phyloP scores from a whole-genome alignment of 495 filamentous ascomycete genomes.

The Jackrogersella multiformis region DNA sequence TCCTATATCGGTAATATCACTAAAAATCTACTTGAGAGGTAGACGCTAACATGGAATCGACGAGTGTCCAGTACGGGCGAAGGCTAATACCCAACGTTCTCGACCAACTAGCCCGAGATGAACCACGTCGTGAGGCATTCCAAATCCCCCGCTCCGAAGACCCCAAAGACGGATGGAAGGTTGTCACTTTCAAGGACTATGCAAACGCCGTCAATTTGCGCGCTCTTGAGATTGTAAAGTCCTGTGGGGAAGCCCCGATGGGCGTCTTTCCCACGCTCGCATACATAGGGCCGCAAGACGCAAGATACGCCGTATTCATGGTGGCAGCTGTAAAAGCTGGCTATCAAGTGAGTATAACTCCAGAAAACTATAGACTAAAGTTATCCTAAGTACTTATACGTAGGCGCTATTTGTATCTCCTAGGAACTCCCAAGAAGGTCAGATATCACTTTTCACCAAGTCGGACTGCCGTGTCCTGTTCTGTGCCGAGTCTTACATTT shows the following conservation, averaged over 20 bases:
- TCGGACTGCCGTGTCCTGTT: constrained; percentile 49
- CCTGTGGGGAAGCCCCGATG: constrained; percentile 46
- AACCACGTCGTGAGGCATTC: constrained; percentile 54
- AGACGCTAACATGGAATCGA: too few species aligned
- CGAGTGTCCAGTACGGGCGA: constrained; percentile 47
- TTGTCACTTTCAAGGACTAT: constrained; percentile 57
- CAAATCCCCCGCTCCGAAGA: constrained; percentile 53
- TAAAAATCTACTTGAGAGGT: too few species aligned
- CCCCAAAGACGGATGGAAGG: constrained; percentile 59
- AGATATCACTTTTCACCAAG: constrained; percentile 54
- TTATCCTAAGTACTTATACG: neutral
- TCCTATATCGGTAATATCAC: too few species aligned
- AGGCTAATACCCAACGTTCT: constrained; percentile 56
- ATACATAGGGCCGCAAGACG: constrained; percentile 58
- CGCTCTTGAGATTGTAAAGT: constrained; percentile 58
- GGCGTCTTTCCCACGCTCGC: constrained; percentile 53
- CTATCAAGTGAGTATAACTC: constrained; percentile 47
- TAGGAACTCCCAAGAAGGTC: constrained; percentile 56
- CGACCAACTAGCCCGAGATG: constrained; percentile 56
- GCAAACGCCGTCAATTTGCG: constrained; percentile 61
- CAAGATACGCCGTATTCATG: constrained; percentile 57
- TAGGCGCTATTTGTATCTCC: constrained; percentile 52
- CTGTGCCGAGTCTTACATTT: constrained; percentile 40
- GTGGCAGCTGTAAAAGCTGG: constrained; percentile 56
- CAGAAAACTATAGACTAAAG: neutral